These are phyloP conservation scores for Tephrocybe rancida DNA, from an alignment of 768 basidiomycete species.

Conservation along the genomic window DNA sequence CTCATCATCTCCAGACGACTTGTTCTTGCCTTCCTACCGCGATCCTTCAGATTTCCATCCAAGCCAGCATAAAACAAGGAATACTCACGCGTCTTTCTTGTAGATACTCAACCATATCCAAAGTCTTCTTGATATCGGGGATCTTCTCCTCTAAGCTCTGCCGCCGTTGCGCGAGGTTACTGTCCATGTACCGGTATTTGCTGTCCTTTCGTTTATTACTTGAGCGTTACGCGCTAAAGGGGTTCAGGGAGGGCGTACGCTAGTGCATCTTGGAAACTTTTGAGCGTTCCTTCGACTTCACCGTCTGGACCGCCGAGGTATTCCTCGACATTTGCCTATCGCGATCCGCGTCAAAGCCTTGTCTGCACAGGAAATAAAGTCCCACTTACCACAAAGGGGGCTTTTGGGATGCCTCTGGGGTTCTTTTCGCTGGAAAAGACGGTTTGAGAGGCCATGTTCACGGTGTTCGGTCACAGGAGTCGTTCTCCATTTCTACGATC, in stretches of 20 bases:
- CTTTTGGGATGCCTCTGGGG: conserved; percentile 91
- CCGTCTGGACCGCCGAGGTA: conserved; percentile 81
- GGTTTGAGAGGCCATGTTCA: conserved; percentile 17
- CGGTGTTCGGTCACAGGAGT: neutral
- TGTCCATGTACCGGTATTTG: conserved; percentile 99
- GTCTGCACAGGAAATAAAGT: neutral
- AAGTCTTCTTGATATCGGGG: conserved; percentile 91
- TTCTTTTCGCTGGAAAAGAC: conserved; percentile 51
- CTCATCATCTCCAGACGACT: conserved; percentile 39
- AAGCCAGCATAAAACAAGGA: neutral
- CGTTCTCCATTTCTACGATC: neutral
- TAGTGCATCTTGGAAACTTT: conserved; percentile 87
- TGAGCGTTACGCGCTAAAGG: conserved; percentile 17
- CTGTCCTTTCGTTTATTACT: conserved; percentile 54
- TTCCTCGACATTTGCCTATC: conserved; percentile 83
- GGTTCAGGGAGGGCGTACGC: conserved; percentile 61
- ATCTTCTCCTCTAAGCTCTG: conserved; percentile 90
- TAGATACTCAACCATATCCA: conserved; percentile 86
- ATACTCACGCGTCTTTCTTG: conserved; percentile 66
- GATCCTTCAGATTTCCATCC: conserved; percentile 1
- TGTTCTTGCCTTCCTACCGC: conserved; percentile 61
- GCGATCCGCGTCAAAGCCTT: conserved; percentile 4
- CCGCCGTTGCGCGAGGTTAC: conserved; percentile 76
- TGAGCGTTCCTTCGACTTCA: conserved; percentile 77
- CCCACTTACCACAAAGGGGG: conserved; percentile 80